Evolutionary conservation across 2,329 filamentous ascomycete species (phyloP).

Genomic region (Phoma sp.): DNA sequence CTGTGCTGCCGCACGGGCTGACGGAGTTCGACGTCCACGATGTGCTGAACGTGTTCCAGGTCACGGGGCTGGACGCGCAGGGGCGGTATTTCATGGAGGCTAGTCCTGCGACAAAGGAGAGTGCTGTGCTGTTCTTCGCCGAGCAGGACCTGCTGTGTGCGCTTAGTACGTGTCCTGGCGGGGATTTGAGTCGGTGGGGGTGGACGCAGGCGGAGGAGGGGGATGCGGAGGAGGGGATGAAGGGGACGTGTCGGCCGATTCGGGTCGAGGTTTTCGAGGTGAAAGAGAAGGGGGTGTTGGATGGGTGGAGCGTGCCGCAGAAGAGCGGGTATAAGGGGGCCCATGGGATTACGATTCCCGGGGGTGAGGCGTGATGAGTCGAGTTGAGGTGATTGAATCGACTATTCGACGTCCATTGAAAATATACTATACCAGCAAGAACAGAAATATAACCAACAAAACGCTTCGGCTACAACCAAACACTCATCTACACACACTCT

Average conservation of each 20-base stretch:
- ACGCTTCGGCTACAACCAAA: too few species aligned
- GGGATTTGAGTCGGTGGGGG: slow-evolving; percentile 81
- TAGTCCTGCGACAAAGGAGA: slow-evolving; percentile 36
- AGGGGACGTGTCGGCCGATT: slow-evolving; percentile 70
- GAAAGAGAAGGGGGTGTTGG: slow-evolving; percentile 52
- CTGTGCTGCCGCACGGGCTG: slow-evolving; percentile 71
- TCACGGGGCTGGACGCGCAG: slow-evolving; percentile 73
- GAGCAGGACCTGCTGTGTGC: slow-evolving; percentile 76
- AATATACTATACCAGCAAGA: too few species aligned
- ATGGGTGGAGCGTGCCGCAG: slow-evolving; percentile 68
- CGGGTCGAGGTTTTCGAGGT: slow-evolving; percentile 75
- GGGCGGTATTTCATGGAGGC: slow-evolving; percentile 61
- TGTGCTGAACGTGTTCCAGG: slow-evolving; percentile 86
- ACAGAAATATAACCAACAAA: too few species aligned
- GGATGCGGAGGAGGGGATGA: slow-evolving; percentile 62
- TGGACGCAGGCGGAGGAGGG: slow-evolving; percentile 64
- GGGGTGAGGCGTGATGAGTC: slow-evolving; percentile 40
- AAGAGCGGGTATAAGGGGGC: slow-evolving; percentile 67
- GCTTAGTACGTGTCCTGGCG: slow-evolving; percentile 75
- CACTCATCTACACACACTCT: too few species aligned
- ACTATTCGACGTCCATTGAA: too few species aligned
- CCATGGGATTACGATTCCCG: slow-evolving; percentile 67
- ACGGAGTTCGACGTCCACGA: slow-evolving; percentile 80
- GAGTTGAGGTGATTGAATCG: too few species aligned
- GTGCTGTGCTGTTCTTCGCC: slow-evolving; percentile 76